These are phyloP conservation scores for Lentinula raphanica DNA, from an alignment of 768 basidiomycete genomes.

Conservation along the genomic window DNA sequence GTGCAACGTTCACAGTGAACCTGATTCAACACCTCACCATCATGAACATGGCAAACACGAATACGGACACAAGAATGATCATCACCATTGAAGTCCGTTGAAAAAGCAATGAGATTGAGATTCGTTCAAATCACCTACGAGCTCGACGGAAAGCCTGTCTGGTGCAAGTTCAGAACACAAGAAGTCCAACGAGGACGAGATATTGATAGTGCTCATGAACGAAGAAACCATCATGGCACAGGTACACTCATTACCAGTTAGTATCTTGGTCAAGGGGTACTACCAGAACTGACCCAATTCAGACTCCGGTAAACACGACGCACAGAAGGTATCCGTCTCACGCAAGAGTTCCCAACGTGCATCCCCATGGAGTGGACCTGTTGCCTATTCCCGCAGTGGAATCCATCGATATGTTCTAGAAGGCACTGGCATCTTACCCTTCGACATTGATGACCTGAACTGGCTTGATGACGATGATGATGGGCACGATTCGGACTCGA, in stretches of 20 bases:
- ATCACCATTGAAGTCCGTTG: background rate
- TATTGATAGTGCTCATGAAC: conserved; percentile 3
- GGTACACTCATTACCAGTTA: background rate
- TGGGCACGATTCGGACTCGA: background rate
- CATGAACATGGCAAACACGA: background rate
- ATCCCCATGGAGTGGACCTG: conserved; percentile 6
- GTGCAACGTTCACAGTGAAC: background rate
- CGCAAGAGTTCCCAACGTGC: conserved; percentile 1
- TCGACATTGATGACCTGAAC: background rate
- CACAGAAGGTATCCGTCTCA: background rate
- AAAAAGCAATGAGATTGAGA: background rate
- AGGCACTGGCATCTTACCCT: background rate
- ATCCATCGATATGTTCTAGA: conserved; percentile 4
- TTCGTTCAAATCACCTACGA: conserved; percentile 1
- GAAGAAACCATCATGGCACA: conserved; percentile 5
- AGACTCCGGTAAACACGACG: conserved; percentile 1
- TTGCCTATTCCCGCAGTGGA: conserved; percentile 2
- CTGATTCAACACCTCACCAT: background rate
- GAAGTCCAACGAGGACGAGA: background rate
- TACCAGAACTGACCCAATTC: background rate
- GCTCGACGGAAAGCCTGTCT: conserved; percentile 1
- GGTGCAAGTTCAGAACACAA: background rate
- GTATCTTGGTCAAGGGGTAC: background rate
- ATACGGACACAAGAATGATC: background rate
- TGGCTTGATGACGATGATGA: background rate